Evolutionary conservation across 208 protist species (phyloP), one percentile per base, ranked within the genome.

Genomic region (Crithidia fasciculata): DNA sequence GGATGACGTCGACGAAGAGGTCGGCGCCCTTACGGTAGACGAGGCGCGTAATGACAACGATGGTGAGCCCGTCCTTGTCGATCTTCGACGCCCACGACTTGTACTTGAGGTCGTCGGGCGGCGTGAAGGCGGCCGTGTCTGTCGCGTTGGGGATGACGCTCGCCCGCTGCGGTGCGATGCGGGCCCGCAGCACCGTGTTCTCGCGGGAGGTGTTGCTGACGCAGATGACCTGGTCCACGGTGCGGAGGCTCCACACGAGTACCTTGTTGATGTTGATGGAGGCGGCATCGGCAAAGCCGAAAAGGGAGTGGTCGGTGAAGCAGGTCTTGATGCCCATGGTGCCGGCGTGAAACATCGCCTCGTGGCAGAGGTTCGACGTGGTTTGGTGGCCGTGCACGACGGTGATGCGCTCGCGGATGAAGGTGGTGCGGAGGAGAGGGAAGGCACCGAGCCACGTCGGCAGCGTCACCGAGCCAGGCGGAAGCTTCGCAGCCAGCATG

Each of bases 241-340:
- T 95, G 44, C 91, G 94, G 39, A 99, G 74, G 47, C 90, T 96
- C 88, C 97, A 99, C 71, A 99, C 95, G 10, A 99, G 88, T 13
- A 99, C 82, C 68, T 99, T 99, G 85, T 99, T 99, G 74, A 99
- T 98, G 72, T 98, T 89, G 67, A 99, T 98, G 37, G 89, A 97
- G 54, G 86, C 80, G 50, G 90, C 87, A 78, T 99, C 98, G 13
- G 90, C 95, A 84, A 99, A 99, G 15, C 98, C 98, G 81, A 99
- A 99, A n/a, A 99, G 87, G 4, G 98, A 99, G 88, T 99, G 99
- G 76, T 99, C 98, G 5, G 99, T 99, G 85, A 99, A 99, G 72
- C 95, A 95, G 8, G 93, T 94, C 62, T 90, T 96, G 69, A 98
- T 89, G 16, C 98, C 98, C 95, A 99, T 98, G 2, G 94, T 98